Evolutionary conservation across 164 flowering plant genomes (phyloP).

Genomic region (Stephania yunnanensis): DNA sequence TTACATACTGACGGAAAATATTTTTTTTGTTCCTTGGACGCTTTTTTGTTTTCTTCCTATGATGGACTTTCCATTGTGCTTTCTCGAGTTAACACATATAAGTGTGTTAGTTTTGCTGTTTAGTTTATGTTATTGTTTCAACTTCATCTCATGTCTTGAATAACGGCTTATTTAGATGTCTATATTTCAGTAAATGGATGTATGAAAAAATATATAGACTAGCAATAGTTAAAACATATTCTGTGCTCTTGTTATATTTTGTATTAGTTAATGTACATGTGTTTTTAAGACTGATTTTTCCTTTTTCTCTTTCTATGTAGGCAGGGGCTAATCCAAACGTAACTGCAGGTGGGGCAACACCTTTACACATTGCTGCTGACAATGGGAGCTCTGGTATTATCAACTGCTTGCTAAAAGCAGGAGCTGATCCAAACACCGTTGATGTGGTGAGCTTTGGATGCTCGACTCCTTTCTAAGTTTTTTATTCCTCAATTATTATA

Average conservation of each 20-base stretch:
- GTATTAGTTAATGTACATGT: not conserved
- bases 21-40: not conserved
- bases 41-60: not conserved
- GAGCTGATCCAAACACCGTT: conserved; percentile 78
- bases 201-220: too few relatives aligned
- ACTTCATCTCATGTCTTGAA: not conserved
- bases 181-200: too few relatives aligned
- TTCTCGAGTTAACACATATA: not conserved
- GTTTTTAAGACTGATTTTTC: not conserved
- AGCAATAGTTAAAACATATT: not conserved
- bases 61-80: not conserved
- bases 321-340: conserved; percentile 80
- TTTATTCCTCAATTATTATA: not conserved
- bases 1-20: not conserved
- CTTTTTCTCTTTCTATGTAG: conserved; percentile 29
- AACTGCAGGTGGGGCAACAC: conserved; percentile 88
- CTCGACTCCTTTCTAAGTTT: not conserved
- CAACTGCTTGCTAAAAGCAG: conserved; percentile 71
- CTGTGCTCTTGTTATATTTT: not conserved
- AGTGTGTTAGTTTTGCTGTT: not conserved
- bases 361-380: conserved; percentile 93
- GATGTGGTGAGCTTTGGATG: conserved; percentile 59
- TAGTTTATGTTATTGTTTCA: not conserved
- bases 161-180: too few relatives aligned
- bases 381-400: conserved; percentile 59